Evolutionary conservation across 1,139 yeast species (phyloP).

Genomic region (Taphrina pruni): DNA sequence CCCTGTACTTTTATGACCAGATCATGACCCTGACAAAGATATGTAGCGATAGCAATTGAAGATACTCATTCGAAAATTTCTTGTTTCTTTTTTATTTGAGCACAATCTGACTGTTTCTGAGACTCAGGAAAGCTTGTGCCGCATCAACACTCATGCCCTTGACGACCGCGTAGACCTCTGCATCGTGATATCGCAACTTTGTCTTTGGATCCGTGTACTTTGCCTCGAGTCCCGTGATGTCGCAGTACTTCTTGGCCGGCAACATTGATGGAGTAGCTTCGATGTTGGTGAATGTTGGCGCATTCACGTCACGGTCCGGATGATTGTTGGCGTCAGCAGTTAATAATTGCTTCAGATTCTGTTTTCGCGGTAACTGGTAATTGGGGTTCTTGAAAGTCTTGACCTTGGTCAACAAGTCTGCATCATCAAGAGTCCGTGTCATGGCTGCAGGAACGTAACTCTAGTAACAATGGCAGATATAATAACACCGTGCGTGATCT

Average conservation of each 20-base stretch:
- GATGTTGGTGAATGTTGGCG: slow-evolving; percentile 61
- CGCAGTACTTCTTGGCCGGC: slow-evolving; percentile 87
- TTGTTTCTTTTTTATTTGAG: slow-evolving; percentile 56
- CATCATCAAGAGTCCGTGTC: slow-evolving; percentile 24
- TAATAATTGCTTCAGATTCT: slow-evolving; percentile 74
- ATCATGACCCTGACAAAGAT: neutral
- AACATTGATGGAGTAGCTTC: slow-evolving; percentile 87
- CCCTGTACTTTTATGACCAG: neutral
- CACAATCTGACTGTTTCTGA: slow-evolving; percentile 87
- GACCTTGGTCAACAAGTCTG: slow-evolving; percentile 41
- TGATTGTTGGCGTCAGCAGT: slow-evolving; percentile 63
- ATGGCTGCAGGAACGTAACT: neutral
- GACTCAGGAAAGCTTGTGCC: slow-evolving; percentile 87
- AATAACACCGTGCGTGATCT: too few species aligned
- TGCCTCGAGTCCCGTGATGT: slow-evolving; percentile 87
- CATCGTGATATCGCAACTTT: slow-evolving; percentile 78
- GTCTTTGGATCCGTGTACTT: slow-evolving; percentile 76
- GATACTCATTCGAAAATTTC: neutral
- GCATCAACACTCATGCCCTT: slow-evolving; percentile 85
- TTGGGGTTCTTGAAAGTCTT: slow-evolving; percentile 45
- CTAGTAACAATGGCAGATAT: too few species aligned
- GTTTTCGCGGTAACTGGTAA: slow-evolving; percentile 58
- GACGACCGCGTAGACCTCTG: slow-evolving; percentile 81
- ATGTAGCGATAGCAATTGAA: slow-evolving; percentile 4
- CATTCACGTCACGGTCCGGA: slow-evolving; percentile 42